Conservation (phyloP, 352 stramenopile species). For the Pythium scleroteichum region DNA sequence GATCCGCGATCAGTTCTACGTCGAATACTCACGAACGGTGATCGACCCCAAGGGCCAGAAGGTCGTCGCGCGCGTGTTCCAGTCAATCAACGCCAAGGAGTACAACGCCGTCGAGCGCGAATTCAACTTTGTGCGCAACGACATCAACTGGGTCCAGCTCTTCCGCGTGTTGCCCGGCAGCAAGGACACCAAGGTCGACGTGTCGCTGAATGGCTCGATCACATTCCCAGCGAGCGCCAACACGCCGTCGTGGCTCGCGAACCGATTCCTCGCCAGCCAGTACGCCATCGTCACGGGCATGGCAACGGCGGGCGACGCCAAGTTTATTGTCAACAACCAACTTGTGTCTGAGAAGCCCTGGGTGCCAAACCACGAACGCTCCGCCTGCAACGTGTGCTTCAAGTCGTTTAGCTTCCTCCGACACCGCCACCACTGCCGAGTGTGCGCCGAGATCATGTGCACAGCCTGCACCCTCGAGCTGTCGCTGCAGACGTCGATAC, state of each 20-base stretch:
- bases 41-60: conserved; percentile 55
- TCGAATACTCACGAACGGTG: conserved; percentile 65
- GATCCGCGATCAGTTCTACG: conserved; percentile 57
- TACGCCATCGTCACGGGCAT: conserved; percentile 41
- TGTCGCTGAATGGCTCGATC: conserved; percentile 38
- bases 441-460: conserved; percentile 85
- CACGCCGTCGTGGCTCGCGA: conserved; percentile 70
- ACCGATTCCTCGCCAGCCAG: conserved; percentile 54
- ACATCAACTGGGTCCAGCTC: conserved; percentile 53
- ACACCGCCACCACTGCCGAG: conserved; percentile 77
- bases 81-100: conserved; percentile 57
- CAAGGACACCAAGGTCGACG: conserved; percentile 51
- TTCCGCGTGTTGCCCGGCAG: conserved; percentile 56
- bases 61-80: conserved; percentile 58
- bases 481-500: conserved; percentile 48
- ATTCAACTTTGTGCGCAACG: conserved; percentile 65
- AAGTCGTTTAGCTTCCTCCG: conserved; percentile 78
- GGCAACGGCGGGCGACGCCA: conserved; percentile 53
- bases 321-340: conserved; percentile 56
- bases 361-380: conserved; percentile 67
- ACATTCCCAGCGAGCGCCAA: conserved; percentile 27
- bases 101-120: conserved; percentile 45
- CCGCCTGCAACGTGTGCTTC: conserved; percentile 73
- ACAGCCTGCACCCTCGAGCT: conserved; percentile 67
- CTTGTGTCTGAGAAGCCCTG: conserved; percentile 69